Percentiles rank a stretch among this genome's conserved stretches.
Conservation (phyloP, 331 rosid genomes). For the Erythrophleum ivorense region DNA sequence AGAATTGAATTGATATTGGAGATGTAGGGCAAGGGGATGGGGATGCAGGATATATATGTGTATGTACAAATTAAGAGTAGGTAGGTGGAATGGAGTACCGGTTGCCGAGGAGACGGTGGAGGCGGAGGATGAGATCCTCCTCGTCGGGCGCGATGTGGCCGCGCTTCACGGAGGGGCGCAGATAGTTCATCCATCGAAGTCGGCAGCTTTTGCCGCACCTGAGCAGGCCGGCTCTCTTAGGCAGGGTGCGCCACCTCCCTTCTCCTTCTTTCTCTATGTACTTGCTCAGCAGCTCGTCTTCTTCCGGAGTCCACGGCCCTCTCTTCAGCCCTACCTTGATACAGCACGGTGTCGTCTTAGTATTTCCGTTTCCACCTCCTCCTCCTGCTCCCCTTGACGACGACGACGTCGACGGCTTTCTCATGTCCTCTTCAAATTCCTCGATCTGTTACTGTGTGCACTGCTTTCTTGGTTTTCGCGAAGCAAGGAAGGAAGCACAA, state of each 20-base stretch:
- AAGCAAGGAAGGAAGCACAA: too few species aligned
- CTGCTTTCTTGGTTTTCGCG: too few species aligned
- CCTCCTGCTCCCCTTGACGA: slow-evolving; percentile 1
- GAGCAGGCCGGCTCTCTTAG: slow-evolving; percentile 75
- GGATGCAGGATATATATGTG: not conserved
- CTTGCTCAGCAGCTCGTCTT: slow-evolving; percentile 59
- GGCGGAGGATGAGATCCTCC: slow-evolving; percentile 94
- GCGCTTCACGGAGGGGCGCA: slow-evolving; percentile 86
- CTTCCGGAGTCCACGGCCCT: slow-evolving; percentile 91
- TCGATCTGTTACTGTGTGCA: too few species aligned
- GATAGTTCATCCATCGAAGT: slow-evolving; percentile 96
- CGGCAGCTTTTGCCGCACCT: slow-evolving; percentile 96
- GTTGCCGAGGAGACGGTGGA: slow-evolving; percentile 91
- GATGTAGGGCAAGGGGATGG: not conserved
- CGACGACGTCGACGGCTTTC: slow-evolving; percentile 35
- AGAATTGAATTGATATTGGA: too few species aligned
- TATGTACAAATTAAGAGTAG: not conserved
- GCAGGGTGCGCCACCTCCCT: slow-evolving; percentile 86
- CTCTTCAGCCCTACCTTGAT: slow-evolving; percentile 71
- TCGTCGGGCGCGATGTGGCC: slow-evolving; percentile 92
- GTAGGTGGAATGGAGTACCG: slow-evolving; percentile 43
- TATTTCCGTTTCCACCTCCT: not conserved
- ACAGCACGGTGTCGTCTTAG: slow-evolving; percentile 59
- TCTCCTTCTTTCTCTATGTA: slow-evolving; percentile 77
- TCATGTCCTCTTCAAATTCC: slow-evolving; percentile 12